These are phyloP conservation scores for Lichtheimia corymbifera DNA, from an alignment of 371 early-diverging fungal genomes.

Conservation along the genomic window DNA sequence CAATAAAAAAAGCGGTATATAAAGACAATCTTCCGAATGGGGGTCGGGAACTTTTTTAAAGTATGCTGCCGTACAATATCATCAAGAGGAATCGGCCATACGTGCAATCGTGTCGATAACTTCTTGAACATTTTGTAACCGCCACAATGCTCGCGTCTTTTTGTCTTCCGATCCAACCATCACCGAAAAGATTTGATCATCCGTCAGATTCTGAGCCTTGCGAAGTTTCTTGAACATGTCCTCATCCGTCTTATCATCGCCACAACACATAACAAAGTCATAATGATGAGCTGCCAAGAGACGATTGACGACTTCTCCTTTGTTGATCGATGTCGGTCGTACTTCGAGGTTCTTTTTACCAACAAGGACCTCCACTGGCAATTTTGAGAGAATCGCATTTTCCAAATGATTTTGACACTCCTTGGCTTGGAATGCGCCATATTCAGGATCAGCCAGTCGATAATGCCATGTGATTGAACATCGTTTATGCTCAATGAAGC, in stretches of 20 bases:
- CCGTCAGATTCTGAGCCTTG: slow-evolving; percentile 31
- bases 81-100: slow-evolving; percentile 11
- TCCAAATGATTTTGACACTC: slow-evolving; percentile 93
- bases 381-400: slow-evolving; percentile 82
- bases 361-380: slow-evolving; percentile 91
- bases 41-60: too few species aligned
- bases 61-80: too few species aligned
- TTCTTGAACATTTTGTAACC: slow-evolving; percentile 60
- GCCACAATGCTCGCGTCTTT: slow-evolving; percentile 81
- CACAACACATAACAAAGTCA: slow-evolving; percentile 90
- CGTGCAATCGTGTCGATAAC: slow-evolving; percentile 41
- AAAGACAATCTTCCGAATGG: too few species aligned
- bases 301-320: slow-evolving; percentile 93
- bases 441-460: slow-evolving; percentile 84
- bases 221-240: slow-evolving; percentile 78
- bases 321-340: slow-evolving; percentile 75
- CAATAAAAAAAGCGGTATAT: too few species aligned
- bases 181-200: slow-evolving; percentile 56
- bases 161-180: slow-evolving; percentile 79
- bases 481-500: slow-evolving; percentile 84
- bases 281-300: slow-evolving; percentile 58
- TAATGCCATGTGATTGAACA: slow-evolving; percentile 92
- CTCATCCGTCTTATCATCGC: slow-evolving; percentile 95
- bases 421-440: slow-evolving; percentile 83
- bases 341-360: slow-evolving; percentile 98